Evolutionary conservation across 2,329 filamentous ascomycete species (phyloP), one percentile per base, ranked within the genome.

Genomic region (Whalleya microplaca): DNA sequence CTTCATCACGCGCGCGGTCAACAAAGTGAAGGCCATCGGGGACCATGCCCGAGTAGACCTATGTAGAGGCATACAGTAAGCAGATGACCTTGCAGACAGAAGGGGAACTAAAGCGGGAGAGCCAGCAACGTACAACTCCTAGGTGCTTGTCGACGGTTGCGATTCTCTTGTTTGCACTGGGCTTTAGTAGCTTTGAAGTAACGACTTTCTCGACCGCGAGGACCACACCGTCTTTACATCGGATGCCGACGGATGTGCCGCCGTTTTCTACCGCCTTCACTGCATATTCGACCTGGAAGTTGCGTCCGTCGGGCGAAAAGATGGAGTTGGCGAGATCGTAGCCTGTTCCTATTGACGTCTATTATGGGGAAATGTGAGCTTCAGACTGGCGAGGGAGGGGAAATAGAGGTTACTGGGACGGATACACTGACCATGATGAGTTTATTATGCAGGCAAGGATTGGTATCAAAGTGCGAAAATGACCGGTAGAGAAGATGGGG

Each of bases 261-360:
- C 94, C 95, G 71, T 96, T 98, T 81, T 99, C 95, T 63, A 99
- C 95, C 54, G 95, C 95, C 83, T 99, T 99, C 69, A 96, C 90
- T 66, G 95, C 95, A 76, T 99, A 99, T 84, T 99, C 95, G 76
- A 96, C 92, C 79, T 99, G 95, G 78, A 99, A 99, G 78, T 99
- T 99, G 69, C 95, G 91, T 73, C 95, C 95, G 80, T 99, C 95
- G 66, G 95, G 95, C 47, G 95, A 98, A 84, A 98, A 99, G 82
- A 98, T 96, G 72, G 95, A 98, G 85, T 99, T 99, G 75, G 92
- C 92, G 71, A 99, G 89, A 86, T 99, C 95, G 81, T 99, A 99
- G 73, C 95, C 95, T 71, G 95, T 99, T 74, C 95, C 95, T 90
- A 99, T 99, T 73, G 95, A 99, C 72, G 95, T 99, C 95, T 99